Percentiles rank a stretch among this genome's conserved stretches.
Evolutionary conservation across 129 eudicot species (phyloP).

Genomic region (Tagetes erecta): DNA sequence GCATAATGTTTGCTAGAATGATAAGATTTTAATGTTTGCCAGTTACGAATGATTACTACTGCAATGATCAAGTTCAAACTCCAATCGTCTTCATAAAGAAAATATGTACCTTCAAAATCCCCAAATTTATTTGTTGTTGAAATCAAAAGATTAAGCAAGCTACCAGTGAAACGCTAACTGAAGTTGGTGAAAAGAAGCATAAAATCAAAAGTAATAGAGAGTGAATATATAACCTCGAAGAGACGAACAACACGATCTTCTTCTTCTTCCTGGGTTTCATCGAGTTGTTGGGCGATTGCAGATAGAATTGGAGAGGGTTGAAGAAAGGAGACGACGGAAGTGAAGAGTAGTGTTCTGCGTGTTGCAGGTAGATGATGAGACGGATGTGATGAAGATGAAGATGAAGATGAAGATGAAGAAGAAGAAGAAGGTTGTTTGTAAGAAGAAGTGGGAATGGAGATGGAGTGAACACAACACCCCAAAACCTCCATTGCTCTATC

Average conservation of each 20-base stretch:
- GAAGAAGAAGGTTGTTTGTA: constrained; percentile 24
- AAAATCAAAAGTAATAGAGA: neutral
- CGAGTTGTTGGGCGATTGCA: constrained; percentile 61
- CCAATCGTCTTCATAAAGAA: neutral
- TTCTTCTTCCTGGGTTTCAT: constrained; percentile 60
- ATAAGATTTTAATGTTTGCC: neutral
- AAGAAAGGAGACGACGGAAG: constrained; percentile 42
- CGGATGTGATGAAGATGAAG: constrained; percentile 21
- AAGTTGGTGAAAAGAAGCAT: neutral
- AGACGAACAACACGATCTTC: constrained; percentile 72
- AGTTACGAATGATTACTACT: too few species aligned
- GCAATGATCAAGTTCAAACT: neutral
- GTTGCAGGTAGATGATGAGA: constrained; percentile 32
- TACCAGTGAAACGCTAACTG: neutral
- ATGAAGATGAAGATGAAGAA: constrained; percentile 18
- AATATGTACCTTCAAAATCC: neutral
- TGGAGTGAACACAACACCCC: constrained; percentile 31
- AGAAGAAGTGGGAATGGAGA: constrained; percentile 34
- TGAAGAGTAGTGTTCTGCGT: constrained; percentile 54
- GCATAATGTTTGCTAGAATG: neutral
- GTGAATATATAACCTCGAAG: constrained; percentile 49
- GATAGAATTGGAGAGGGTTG: constrained; percentile 30
- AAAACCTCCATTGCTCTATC: constrained; percentile 38
- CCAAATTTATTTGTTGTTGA: neutral
- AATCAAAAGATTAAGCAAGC: neutral